Percentiles rank a stretch among this genome's conserved stretches.
Evolutionary conservation across 176 grass and related monocot species (phyloP).

Genomic region (Musa schizocarpa): DNA sequence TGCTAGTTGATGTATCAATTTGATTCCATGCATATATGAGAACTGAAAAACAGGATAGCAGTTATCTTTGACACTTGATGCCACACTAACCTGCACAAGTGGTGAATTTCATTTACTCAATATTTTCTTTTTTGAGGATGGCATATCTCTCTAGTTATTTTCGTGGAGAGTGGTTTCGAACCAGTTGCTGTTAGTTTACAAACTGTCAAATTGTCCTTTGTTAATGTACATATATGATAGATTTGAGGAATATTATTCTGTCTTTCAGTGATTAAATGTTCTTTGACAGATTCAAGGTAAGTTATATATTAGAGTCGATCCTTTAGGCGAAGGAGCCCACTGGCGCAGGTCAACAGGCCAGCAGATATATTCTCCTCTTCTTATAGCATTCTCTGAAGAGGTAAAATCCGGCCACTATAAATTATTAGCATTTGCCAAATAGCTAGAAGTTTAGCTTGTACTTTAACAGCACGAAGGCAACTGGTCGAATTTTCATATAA

Average conservation of each 20-base stretch:
- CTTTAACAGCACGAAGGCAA: slow-evolving; percentile 20
- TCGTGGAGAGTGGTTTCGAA: background rate
- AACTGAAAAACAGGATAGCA: no score
- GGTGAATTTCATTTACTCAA: no score
- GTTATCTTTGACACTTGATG: no score
- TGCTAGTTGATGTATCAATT: no score
- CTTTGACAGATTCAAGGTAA: slow-evolving; percentile 46
- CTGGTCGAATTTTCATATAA: slow-evolving; percentile 28
- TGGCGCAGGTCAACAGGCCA: slow-evolving; percentile 40
- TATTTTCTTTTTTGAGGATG: no score
- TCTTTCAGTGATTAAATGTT: background rate
- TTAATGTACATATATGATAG: background rate
- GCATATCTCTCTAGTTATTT: no score
- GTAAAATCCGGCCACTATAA: slow-evolving; percentile 11
- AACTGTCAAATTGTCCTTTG: background rate
- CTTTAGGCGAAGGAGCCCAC: slow-evolving; percentile 31
- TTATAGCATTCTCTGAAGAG: slow-evolving; percentile 45
- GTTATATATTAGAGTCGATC: slow-evolving; percentile 43
- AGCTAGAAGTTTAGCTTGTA: background rate
- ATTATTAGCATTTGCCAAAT: background rate
- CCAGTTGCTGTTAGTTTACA: no score
- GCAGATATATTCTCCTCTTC: slow-evolving; percentile 52
- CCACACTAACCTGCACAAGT: no score
- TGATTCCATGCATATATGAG: no score
- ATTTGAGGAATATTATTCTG: no score